A percentile compares a stretch with the other conserved stretches of the same genome.
Evolutionary conservation across 2,329 filamentous ascomycete species (phyloP).

Genomic region (Shiraia sp.): DNA sequence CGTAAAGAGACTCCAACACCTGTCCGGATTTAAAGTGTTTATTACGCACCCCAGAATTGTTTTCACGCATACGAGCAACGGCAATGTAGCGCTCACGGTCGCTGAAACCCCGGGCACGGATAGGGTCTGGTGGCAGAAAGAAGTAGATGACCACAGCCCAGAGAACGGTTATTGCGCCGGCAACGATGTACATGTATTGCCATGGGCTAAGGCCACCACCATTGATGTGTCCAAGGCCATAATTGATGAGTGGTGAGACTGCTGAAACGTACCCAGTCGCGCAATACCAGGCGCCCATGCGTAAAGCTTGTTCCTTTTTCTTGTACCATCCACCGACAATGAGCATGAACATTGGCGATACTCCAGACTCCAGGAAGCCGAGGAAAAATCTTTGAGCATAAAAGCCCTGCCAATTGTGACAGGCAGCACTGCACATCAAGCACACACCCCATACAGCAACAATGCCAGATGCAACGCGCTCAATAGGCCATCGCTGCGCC

Average conservation of each 20-base stretch:
- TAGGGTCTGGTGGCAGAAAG: conserved; percentile 49
- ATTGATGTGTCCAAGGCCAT: conserved; percentile 37
- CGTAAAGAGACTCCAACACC: conserved; percentile 58
- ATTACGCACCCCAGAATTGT: conserved; percentile 74
- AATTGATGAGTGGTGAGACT: conserved; percentile 34
- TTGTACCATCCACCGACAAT: conserved; percentile 62
- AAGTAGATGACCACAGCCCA: conserved; percentile 39
- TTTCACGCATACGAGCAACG: conserved; percentile 70
- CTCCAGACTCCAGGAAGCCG: conserved; percentile 59
- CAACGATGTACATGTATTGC: conserved; percentile 40
- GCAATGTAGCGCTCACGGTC: conserved; percentile 52
- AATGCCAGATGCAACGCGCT: conserved; percentile 49
- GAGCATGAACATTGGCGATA: conserved; percentile 59
- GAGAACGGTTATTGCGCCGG: conserved; percentile 30
- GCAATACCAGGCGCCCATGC: conserved; percentile 67
- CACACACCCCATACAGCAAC: conserved; percentile 53
- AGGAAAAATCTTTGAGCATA: conserved; percentile 57
- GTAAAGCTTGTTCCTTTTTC: conserved; percentile 62
- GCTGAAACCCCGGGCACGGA: conserved; percentile 42
- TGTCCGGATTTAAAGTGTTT: conserved; percentile 70
- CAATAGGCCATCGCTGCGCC: conserved; percentile 53
- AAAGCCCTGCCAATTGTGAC: conserved; percentile 55
- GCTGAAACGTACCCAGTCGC: conserved; percentile 51
- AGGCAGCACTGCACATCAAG: conserved; percentile 52
- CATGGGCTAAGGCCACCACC: conserved; percentile 25